Evolutionary conservation across 495 filamentous ascomycete species (phyloP).

Genomic region (Elaphomyces granulatus): DNA sequence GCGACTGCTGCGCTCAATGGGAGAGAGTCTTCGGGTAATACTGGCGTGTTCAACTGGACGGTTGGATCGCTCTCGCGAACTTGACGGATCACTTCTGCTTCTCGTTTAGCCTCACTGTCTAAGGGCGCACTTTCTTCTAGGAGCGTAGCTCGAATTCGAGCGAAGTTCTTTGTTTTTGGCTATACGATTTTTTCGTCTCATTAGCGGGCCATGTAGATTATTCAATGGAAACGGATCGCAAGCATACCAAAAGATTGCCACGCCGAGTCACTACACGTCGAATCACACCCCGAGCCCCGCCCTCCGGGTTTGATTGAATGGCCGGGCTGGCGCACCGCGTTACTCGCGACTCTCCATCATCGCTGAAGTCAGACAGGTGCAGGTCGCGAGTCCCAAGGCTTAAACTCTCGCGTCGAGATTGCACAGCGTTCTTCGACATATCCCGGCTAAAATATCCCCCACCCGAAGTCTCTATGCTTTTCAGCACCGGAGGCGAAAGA

Average conservation of each 20-base stretch:
- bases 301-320: slow-evolving; percentile 23
- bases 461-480: slow-evolving; percentile 41
- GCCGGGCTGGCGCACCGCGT: slow-evolving; percentile 32
- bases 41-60: slow-evolving; percentile 25
- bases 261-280: slow-evolving; percentile 64
- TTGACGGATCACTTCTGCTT: slow-evolving; percentile 89
- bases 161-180: slow-evolving; percentile 93
- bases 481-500: slow-evolving; percentile 47
- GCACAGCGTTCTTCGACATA: slow-evolving; percentile 29
- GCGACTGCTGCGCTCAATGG: slow-evolving; percentile 34
- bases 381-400: slow-evolving; percentile 76
- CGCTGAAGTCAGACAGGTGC: slow-evolving; percentile 73
- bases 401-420: slow-evolving; percentile 64
- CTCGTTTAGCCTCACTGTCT: slow-evolving; percentile 76
- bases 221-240: neutral
- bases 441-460: slow-evolving; percentile 30
- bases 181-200: slow-evolving; percentile 15
- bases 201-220: neutral
- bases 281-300: slow-evolving; percentile 36
- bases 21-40: slow-evolving; percentile 13
- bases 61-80: slow-evolving; percentile 60
- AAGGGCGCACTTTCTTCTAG: slow-evolving; percentile 75
- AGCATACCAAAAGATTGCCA: slow-evolving; percentile 70
- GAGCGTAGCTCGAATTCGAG: slow-evolving; percentile 78
- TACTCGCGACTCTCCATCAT: slow-evolving; percentile 48